Evolutionary conservation across 805 yeast genomes (phyloP).

Genomic region (Nakazawaea ambrosiae): DNA sequence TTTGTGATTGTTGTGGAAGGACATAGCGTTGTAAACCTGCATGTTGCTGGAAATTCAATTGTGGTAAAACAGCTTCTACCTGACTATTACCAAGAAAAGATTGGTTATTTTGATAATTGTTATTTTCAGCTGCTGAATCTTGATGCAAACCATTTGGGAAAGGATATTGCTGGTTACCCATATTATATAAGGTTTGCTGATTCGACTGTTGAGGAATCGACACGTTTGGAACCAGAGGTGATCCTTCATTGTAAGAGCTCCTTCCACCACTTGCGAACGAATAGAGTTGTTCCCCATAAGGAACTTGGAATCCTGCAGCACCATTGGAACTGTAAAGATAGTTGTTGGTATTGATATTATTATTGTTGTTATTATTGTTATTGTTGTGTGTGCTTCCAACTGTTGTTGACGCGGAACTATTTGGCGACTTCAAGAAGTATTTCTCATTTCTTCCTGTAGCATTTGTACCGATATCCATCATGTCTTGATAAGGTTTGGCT

Average conservation of each 20-base stretch:
- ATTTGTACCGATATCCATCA: slow-evolving; percentile 1
- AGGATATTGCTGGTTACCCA: no score
- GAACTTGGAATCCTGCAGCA: background rate
- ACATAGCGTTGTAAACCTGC: background rate
- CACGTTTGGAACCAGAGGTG: background rate
- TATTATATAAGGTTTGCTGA: no score
- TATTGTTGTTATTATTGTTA: background rate
- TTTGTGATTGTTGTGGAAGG: background rate
- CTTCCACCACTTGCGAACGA: background rate
- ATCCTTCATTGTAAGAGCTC: background rate
- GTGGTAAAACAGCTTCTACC: no score
- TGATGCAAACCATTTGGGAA: no score
- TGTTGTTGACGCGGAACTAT: background rate
- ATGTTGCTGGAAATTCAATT: no score
- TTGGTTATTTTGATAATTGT: no score
- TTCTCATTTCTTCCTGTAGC: background rate
- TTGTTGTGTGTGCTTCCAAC: background rate
- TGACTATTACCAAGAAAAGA: no score
- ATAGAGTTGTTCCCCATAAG: slow-evolving; percentile 2
- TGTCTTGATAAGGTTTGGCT: background rate
- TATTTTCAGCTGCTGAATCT: no score
- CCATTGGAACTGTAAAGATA: no score
- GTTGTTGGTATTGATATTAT: no score
- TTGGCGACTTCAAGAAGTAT: background rate
- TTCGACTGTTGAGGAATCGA: no score